A percentile compares a stretch with the other conserved stretches of the same genome.
Evolutionary conservation across 2,329 filamentous ascomycete genomes (phyloP).

Genomic region (Raffaelea ambrosiae): DNA sequence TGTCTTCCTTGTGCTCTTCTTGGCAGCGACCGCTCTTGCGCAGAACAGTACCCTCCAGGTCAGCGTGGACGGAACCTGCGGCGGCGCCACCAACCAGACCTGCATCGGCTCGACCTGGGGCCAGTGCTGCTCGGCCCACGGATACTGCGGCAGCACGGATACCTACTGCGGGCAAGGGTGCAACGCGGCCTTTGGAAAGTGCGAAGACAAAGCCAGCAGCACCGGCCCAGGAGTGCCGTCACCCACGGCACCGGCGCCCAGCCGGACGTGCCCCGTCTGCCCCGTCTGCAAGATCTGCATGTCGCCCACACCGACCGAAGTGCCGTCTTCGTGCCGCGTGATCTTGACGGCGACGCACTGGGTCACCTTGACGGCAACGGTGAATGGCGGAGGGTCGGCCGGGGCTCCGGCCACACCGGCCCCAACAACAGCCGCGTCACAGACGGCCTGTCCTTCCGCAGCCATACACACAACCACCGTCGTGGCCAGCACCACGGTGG

Average conservation of each 20-base stretch:
- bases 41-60: neutral
- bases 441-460: too few species aligned
- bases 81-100: neutral
- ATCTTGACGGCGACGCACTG: neutral
- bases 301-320: neutral
- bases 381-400: neutral
- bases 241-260: neutral
- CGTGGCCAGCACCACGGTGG: too few species aligned
- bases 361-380: neutral
- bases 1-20: too few species aligned
- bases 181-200: conserved; percentile 6
- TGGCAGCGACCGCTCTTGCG: neutral
- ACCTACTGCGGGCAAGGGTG: conserved; percentile 9
- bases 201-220: neutral
- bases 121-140: conserved; percentile 8
- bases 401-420: too few species aligned
- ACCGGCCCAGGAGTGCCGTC: neutral
- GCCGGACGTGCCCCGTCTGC: neutral
- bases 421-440: too few species aligned
- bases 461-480: too few species aligned
- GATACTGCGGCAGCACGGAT: conserved; percentile 4
- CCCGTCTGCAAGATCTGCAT: neutral
- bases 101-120: conserved; percentile 5
- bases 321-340: neutral
- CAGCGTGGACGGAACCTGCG: conserved; percentile 6